Evolutionary conservation across 352 stramenopile genomes (phyloP).

Genomic region (Thalassiosira hispida): DNA sequence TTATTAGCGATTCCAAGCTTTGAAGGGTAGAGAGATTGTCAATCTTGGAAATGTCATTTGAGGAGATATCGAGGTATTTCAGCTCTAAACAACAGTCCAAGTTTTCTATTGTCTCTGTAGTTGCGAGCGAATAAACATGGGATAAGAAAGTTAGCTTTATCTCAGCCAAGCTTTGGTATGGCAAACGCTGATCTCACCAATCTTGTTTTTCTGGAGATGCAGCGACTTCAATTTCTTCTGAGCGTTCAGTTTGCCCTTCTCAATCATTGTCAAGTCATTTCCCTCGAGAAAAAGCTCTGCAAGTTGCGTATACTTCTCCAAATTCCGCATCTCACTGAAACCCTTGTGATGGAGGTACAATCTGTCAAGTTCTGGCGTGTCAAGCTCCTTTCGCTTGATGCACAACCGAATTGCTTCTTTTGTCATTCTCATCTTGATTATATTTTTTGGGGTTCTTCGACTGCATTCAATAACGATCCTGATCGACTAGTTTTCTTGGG

Average conservation of each 20-base stretch:
- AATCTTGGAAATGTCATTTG: slow-evolving; percentile 63
- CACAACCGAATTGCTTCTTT: slow-evolving; percentile 34
- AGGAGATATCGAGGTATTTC: slow-evolving; percentile 91
- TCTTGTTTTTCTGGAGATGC: slow-evolving; percentile 94
- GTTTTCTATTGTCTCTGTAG: slow-evolving; percentile 80
- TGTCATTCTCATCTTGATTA: slow-evolving; percentile 28
- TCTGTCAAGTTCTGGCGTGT: slow-evolving; percentile 91
- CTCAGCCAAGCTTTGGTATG: neutral
- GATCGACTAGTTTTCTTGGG: too few relatives aligned
- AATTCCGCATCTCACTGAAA: slow-evolving; percentile 91
- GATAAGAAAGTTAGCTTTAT: neutral
- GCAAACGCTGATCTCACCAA: slow-evolving; percentile 84
- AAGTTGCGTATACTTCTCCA: slow-evolving; percentile 93
- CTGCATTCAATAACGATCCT: too few relatives aligned
- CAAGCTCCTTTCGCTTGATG: slow-evolving; percentile 87
- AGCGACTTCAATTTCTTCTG: slow-evolving; percentile 90
- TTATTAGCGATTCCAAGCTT: slow-evolving; percentile 89
- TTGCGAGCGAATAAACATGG: too few relatives aligned
- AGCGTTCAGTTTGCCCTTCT: slow-evolving; percentile 89
- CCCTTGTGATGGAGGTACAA: slow-evolving; percentile 97
- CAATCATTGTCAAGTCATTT: slow-evolving; percentile 89
- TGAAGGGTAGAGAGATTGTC: slow-evolving; percentile 86
- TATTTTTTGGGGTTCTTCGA: too few relatives aligned
- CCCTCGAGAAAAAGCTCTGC: slow-evolving; percentile 90
- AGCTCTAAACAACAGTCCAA: slow-evolving; percentile 72